Evolutionary conservation across 108 stramenopile genomes (phyloP).

Genomic region (Aurantiochytrium sp.): DNA sequence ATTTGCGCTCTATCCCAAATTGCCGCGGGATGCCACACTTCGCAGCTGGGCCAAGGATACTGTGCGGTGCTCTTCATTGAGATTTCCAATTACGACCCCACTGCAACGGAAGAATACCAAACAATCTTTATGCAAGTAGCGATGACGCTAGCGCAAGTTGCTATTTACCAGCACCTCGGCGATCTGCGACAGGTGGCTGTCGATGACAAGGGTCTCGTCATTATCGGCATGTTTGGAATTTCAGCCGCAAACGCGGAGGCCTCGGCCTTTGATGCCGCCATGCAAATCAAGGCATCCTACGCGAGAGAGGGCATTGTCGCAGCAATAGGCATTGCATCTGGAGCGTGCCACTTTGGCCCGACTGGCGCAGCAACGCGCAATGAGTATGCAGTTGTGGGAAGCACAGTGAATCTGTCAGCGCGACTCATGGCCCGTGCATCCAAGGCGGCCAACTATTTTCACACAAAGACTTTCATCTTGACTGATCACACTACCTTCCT

Average conservation of each 20-base stretch:
- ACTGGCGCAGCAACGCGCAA: background rate
- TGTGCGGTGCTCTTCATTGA: background rate
- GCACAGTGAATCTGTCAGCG: background rate
- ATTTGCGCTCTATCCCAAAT: background rate
- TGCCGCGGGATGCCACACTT: background rate
- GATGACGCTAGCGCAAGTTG: background rate
- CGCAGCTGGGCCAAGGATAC: background rate
- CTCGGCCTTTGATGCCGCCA: background rate
- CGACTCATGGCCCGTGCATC: background rate
- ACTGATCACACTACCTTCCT: background rate
- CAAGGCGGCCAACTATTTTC: background rate
- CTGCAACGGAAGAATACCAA: background rate
- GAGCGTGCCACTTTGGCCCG: background rate
- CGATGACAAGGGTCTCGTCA: background rate
- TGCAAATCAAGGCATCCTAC: background rate
- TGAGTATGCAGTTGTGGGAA: background rate
- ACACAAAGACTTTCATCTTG: background rate
- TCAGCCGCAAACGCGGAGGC: background rate
- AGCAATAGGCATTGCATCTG: background rate
- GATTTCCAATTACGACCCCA: background rate
- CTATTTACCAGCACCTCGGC: background rate
- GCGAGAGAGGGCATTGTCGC: background rate
- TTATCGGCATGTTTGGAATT: background rate
- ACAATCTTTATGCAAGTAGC: background rate
- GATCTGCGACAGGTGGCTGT: background rate